Evolutionary conservation across 345 rosid species (phyloP).

Genomic region (Lepidium sativum): DNA sequence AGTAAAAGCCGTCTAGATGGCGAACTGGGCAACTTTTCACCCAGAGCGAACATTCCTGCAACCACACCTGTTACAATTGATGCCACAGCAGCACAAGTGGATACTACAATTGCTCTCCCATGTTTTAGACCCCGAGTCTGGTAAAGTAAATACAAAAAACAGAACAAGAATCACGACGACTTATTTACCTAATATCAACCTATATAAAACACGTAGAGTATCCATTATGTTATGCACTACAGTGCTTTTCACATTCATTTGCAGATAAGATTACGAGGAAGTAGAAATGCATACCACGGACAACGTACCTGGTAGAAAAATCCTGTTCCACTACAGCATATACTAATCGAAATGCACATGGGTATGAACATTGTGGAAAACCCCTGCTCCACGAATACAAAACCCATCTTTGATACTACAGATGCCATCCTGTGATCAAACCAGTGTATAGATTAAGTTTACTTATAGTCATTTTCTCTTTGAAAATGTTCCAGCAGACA

Average conservation of each 20-base stretch:
- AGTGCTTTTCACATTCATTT: not conserved
- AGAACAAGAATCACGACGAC: not conserved
- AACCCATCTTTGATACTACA: conserved; percentile 96
- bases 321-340: conserved; percentile 84
- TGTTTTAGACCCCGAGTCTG: conserved; percentile 95
- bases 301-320: conserved; percentile 78
- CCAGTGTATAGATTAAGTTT: conserved; percentile 1
- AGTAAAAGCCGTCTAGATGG: conserved; percentile 65
- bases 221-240: not conserved
- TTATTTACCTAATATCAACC: not conserved
- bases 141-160: conserved; percentile 9
- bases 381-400: conserved; percentile 79
- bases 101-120: conserved; percentile 90
- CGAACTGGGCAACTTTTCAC: conserved; percentile 80
- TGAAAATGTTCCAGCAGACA: not conserved
- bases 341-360: conserved; percentile 74
- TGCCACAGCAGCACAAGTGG: conserved; percentile 95
- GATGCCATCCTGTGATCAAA: conserved; percentile 78
- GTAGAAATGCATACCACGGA: not conserved
- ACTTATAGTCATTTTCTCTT: not conserved
- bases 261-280: not conserved
- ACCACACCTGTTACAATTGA: conserved; percentile 93
- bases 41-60: conserved; percentile 92
- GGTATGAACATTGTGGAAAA: conserved; percentile 63
- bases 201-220: not conserved